Conservation (phyloP, 225 moss, liverwort and hornwort genomes). For the Lunularia cruciata region DNA sequence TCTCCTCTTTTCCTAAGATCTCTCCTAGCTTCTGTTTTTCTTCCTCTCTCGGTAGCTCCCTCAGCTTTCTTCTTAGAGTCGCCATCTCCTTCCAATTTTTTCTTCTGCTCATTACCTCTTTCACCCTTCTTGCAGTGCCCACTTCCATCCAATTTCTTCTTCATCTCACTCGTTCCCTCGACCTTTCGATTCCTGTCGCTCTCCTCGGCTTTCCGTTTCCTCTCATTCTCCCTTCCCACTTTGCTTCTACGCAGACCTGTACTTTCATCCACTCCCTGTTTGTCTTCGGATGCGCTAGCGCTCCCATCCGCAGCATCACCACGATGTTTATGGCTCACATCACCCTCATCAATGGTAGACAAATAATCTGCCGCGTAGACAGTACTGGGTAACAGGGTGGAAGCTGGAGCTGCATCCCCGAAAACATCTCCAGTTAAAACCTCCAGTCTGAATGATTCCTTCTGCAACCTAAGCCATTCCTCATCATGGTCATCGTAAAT, state of each 20-base stretch:
- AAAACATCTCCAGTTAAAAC: constrained; percentile 79
- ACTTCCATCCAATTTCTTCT: constrained; percentile 22
- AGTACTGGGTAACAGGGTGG: constrained; percentile 30
- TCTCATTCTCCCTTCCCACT: constrained; percentile 37
- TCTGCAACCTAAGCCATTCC: constrained; percentile 94
- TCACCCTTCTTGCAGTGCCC: constrained; percentile 28
- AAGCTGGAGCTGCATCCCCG: constrained; percentile 42
- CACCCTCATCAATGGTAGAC: constrained; percentile 16
- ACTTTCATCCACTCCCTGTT: constrained; percentile 22
- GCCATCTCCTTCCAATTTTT: constrained; percentile 16
- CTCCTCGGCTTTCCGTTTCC: constrained; percentile 18
- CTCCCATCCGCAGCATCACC: constrained; percentile 28
- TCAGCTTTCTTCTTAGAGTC: constrained; percentile 23
- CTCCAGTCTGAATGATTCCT: constrained; percentile 93
- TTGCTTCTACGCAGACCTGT: constrained; percentile 38
- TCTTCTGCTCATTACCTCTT: constrained; percentile 19
- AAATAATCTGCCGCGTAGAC: constrained; percentile 7
- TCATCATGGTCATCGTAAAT: constrained; percentile 96
- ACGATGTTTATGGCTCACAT: constrained; percentile 12
- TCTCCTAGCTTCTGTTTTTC: constrained; percentile 19
- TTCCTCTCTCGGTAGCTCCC: constrained; percentile 22
- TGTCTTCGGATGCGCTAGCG: constrained; percentile 23
- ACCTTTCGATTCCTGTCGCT: constrained; percentile 26
- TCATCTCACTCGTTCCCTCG: constrained; percentile 27
- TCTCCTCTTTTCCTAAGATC: constrained; percentile 13